Conservation (phyloP, 176 grass and related monocot species). For the Pharus latifolius region DNA sequence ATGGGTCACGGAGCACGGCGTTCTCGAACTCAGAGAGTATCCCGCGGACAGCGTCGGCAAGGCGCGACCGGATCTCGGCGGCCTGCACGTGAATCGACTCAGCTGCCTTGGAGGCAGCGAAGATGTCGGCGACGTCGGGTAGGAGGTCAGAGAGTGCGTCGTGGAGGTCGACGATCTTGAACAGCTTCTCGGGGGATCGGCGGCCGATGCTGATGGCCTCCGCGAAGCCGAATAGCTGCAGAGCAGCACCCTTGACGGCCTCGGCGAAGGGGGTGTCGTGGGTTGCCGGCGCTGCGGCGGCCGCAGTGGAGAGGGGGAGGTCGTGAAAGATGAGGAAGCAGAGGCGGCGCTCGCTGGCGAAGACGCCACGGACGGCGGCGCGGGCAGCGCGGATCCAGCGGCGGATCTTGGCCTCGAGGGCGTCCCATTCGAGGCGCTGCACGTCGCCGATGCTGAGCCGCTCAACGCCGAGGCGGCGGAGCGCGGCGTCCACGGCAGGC, state of each 20-base stretch:
- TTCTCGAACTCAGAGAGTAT: conserved; percentile 98
- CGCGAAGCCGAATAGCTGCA: conserved; percentile 86
- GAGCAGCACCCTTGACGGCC: conserved; percentile 77
- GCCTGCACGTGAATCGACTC: conserved; percentile 75
- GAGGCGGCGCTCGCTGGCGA: conserved; percentile 64
- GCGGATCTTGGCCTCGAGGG: conserved; percentile 56
- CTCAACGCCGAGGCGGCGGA: conserved; percentile 65
- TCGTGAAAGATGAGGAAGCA: conserved; percentile 45
- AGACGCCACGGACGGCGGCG: conserved; percentile 58
- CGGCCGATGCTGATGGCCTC: conserved; percentile 94
- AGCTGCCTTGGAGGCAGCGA: conserved; percentile 57
- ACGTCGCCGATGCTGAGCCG: conserved; percentile 62
- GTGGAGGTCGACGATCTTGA: conserved; percentile 92
- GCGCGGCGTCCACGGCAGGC: conserved; percentile 54
- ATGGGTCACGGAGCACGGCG: conserved; percentile 82
- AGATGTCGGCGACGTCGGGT: conserved; percentile 70
- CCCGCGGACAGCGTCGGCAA: conserved; percentile 79
- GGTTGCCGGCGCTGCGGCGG: conserved; percentile 19
- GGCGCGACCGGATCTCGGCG: conserved; percentile 68
- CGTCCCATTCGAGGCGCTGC: conserved; percentile 50
- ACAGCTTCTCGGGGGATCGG: conserved; percentile 90
- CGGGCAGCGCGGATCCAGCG: conserved; percentile 62
- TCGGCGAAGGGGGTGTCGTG: conserved; percentile 65
- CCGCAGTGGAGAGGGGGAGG: conserved; percentile 15
- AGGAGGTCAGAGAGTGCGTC: conserved; percentile 80